A percentile compares a stretch with the other conserved stretches of the same genome.
Conservation (phyloP, 805 yeast species). For the Wickerhamomyces subpelliculosus region DNA sequence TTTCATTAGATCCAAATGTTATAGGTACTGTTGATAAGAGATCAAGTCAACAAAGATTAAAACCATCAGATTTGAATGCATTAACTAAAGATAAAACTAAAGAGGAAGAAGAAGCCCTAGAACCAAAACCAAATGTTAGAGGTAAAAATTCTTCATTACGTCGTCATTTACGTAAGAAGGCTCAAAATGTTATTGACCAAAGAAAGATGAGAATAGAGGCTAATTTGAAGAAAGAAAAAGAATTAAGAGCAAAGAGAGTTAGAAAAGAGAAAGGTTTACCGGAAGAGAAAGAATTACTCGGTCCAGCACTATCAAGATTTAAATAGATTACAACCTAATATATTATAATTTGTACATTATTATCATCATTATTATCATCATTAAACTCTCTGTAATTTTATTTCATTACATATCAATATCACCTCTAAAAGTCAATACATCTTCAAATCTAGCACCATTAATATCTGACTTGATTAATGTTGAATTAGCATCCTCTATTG, state of each 20-base stretch:
- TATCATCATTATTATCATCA: not conserved
- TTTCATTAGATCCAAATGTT: conserved; percentile 78
- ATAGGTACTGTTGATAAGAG: conserved; percentile 80
- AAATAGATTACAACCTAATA: too few relatives aligned
- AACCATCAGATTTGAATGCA: conserved; percentile 49
- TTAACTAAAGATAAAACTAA: conserved; percentile 28
- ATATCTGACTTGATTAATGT: conserved; percentile 22
- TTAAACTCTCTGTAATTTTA: not conserved
- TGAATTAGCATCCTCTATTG: conserved; percentile 4
- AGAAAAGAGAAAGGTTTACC: conserved; percentile 42
- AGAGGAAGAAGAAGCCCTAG: conserved; percentile 37
- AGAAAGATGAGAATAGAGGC: conserved; percentile 72
- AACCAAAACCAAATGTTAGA: conserved; percentile 53
- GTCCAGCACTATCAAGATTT: conserved; percentile 35
- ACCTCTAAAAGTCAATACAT: conserved; percentile 61
- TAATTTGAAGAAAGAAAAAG: conserved; percentile 69
- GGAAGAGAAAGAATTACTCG: conserved; percentile 37
- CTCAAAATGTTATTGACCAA: conserved; percentile 79
- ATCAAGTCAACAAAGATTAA: conserved; percentile 55
- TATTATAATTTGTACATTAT: not conserved
- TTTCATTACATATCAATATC: conserved; percentile 37
- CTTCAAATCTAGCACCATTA: conserved; percentile 63
- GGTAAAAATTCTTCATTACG: conserved; percentile 83
- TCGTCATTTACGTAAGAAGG: conserved; percentile 73
- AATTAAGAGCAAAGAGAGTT: conserved; percentile 47